Evolutionary conservation across 768 basidiomycete genomes (phyloP).

Genomic region (Ephemerocybe angulata): DNA sequence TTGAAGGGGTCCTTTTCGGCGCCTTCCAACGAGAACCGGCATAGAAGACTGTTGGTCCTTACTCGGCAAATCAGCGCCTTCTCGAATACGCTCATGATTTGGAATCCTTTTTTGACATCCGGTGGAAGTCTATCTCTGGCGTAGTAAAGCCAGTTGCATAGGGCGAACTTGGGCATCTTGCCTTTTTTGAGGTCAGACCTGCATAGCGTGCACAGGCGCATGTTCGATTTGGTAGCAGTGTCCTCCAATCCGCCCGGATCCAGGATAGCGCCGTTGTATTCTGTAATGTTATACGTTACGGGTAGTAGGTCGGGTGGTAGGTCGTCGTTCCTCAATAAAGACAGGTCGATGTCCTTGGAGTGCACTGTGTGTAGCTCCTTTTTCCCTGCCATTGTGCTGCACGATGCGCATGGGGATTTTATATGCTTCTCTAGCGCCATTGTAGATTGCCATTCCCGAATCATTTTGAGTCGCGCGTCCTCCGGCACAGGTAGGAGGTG

Average conservation of each 20-base stretch:
- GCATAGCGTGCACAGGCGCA: background rate
- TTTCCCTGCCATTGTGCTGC: background rate
- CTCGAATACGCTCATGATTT: background rate
- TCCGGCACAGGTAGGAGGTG: too few relatives aligned
- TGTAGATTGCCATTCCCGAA: background rate
- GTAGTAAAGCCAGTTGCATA: background rate
- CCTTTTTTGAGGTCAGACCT: background rate
- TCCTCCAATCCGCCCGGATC: background rate
- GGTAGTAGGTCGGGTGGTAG: background rate
- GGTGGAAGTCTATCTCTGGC: background rate
- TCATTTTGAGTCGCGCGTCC: too few relatives aligned
- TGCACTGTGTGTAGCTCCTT: background rate
- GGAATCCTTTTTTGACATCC: background rate
- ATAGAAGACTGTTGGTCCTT: background rate
- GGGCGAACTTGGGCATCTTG: background rate
- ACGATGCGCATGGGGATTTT: background rate
- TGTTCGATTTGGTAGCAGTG: background rate
- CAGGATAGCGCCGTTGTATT: background rate
- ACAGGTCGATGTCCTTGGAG: background rate
- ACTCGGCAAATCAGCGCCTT: background rate
- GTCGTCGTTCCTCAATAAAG: background rate
- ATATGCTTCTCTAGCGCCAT: background rate
- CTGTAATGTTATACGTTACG: background rate
- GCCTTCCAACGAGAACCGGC: background rate
- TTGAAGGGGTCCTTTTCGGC: background rate